Conservation (phyloP, 306 rosid genomes). For the Arachis stenosperma region DNA sequence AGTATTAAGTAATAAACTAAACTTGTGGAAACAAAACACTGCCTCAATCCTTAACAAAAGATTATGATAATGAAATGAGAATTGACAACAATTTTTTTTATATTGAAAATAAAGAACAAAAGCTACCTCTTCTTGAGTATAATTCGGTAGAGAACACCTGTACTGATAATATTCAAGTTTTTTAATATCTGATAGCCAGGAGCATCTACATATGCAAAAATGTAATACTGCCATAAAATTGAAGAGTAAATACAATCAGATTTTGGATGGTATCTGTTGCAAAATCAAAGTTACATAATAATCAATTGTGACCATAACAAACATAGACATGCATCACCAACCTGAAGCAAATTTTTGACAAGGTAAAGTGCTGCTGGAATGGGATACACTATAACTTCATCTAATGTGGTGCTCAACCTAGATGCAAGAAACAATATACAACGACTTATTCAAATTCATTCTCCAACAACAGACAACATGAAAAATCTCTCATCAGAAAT, state of each 20-base stretch:
- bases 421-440: constrained; percentile 33
- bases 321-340: constrained; percentile 43
- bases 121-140: constrained; percentile 82
- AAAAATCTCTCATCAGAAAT: not conserved
- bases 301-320: constrained; percentile 11
- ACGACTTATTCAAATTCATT: constrained; percentile 24
- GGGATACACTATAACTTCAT: constrained; percentile 91
- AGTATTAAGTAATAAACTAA: constrained; percentile 29
- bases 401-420: constrained; percentile 81
- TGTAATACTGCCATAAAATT: constrained; percentile 78
- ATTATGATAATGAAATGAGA: constrained; percentile 33
- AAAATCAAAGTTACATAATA: constrained; percentile 17
- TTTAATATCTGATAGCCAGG: constrained; percentile 97
- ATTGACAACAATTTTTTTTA: not conserved
- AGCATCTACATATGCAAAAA: constrained; percentile 94
- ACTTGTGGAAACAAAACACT: constrained; percentile 3
- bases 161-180: constrained; percentile 89
- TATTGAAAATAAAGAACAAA: constrained; percentile 12
- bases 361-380: constrained; percentile 94
- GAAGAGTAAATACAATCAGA: constrained; percentile 40
- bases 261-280: constrained; percentile 28
- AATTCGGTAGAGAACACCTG: constrained; percentile 88
- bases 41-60: constrained; percentile 19
- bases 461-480: constrained; percentile 12
- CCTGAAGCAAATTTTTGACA: constrained; percentile 95